These are phyloP conservation scores for Willaertia magna DNA, from an alignment of 208 protist genomes.

Conservation along the genomic window DNA sequence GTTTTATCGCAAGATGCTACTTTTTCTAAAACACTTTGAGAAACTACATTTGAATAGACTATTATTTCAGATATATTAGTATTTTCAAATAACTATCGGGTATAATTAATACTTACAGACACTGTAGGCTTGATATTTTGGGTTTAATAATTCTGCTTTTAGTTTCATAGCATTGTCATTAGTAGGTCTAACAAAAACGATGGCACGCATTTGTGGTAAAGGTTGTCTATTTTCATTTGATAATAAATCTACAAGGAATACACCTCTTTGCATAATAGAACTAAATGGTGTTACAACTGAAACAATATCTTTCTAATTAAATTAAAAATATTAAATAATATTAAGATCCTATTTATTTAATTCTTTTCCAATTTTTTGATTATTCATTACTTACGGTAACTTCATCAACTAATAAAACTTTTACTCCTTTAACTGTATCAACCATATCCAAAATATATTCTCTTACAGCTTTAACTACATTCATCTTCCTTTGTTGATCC, in stretches of 20 bases:
- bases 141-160: background rate
- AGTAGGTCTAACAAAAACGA: slow-evolving; percentile 77
- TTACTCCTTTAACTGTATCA: slow-evolving; percentile 53
- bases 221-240: slow-evolving; percentile 46
- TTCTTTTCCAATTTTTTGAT: background rate
- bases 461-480: slow-evolving; percentile 32
- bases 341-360: background rate
- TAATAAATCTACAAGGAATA: slow-evolving; percentile 87
- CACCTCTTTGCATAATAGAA: slow-evolving; percentile 78
- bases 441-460: slow-evolving; percentile 51
- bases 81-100: background rate
- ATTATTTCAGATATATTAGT: background rate
- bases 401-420: slow-evolving; percentile 86
- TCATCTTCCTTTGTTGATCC: slow-evolving; percentile 16
- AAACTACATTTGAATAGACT: slow-evolving; percentile 5
- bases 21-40: background rate
- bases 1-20: background rate
- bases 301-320: slow-evolving; percentile 61
- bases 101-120: background rate
- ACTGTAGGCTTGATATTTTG: slow-evolving; percentile 7
- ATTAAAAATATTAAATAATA: background rate
- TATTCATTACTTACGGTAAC: slow-evolving; percentile 42
- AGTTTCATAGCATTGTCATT: slow-evolving; percentile 35
- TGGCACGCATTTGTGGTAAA: slow-evolving; percentile 78
- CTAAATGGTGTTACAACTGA: slow-evolving; percentile 80